A percentile compares a stretch with the other conserved stretches of the same genome.
phyloP scores from a whole-genome alignment of 2,329 filamentous ascomycete species.

The Bimuria novae-zelandiae region DNA sequence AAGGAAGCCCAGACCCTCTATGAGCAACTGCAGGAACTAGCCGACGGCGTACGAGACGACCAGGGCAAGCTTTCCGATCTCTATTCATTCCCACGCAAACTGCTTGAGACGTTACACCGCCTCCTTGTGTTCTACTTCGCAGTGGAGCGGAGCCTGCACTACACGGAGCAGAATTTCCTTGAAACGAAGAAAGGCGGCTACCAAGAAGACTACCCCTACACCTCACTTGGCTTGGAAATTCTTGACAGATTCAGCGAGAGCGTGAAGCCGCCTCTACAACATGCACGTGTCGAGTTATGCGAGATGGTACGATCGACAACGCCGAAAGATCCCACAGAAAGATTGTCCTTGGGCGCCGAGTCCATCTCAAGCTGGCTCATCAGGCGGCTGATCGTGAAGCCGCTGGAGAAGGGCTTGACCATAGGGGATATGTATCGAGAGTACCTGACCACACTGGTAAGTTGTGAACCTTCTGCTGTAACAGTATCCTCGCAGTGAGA shows the following conservation, averaged over 20 bases:
- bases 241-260: slow-evolving; percentile 25
- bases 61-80: slow-evolving; percentile 29
- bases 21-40: slow-evolving; percentile 24
- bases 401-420: slow-evolving; percentile 31
- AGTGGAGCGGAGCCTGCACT: slow-evolving; percentile 31
- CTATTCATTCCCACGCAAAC: slow-evolving; percentile 29
- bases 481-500: background rate
- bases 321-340: slow-evolving; percentile 15
- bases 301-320: slow-evolving; percentile 25
- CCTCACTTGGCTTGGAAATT: slow-evolving; percentile 18
- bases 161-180: slow-evolving; percentile 14
- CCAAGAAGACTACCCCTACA: slow-evolving; percentile 10
- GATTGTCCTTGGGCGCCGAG: slow-evolving; percentile 32
- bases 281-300: slow-evolving; percentile 31
- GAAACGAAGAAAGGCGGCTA: background rate
- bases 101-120: slow-evolving; percentile 28
- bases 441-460: slow-evolving; percentile 38
- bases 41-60: slow-evolving; percentile 31
- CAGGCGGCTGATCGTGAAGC: slow-evolving; percentile 35
- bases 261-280: slow-evolving; percentile 15
- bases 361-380: slow-evolving; percentile 40
- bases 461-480: background rate
- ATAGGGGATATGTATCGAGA: slow-evolving; percentile 38
- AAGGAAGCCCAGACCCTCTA: slow-evolving; percentile 17
- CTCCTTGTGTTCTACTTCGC: slow-evolving; percentile 33